Evolutionary conservation across 768 basidiomycete species (phyloP).

Genomic region (Termitomyces sp.): DNA sequence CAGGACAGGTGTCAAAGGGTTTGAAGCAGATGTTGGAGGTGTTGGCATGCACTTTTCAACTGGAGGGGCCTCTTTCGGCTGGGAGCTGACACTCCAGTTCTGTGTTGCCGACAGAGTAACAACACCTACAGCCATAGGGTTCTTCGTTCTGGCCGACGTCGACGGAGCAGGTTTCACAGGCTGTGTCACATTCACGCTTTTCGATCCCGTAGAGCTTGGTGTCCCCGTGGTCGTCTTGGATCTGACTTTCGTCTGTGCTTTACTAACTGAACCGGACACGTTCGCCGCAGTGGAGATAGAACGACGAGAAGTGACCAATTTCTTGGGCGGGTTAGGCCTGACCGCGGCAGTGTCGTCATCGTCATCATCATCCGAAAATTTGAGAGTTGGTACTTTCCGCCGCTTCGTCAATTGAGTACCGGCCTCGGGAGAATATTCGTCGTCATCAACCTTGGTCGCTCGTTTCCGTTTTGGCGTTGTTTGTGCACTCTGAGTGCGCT

Average conservation of each 20-base stretch:
- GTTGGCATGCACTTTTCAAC: neutral
- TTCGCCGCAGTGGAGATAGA: neutral
- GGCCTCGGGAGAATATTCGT: neutral
- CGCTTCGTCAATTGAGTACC: neutral
- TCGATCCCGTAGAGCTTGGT: neutral
- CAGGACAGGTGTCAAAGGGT: neutral
- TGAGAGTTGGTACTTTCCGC: neutral
- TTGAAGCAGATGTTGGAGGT: neutral
- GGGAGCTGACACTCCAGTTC: neutral
- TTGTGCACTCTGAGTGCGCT: neutral
- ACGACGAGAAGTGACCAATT: neutral
- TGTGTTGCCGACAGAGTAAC: neutral
- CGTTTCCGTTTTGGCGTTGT: slow-evolving; percentile 7
- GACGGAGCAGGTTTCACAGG: neutral
- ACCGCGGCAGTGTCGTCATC: neutral
- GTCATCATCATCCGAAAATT: neutral
- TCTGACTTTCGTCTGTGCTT: slow-evolving; percentile 2
- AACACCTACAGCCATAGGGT: neutral
- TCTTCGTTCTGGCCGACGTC: neutral
- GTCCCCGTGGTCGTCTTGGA: neutral
- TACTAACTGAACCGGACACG: neutral
- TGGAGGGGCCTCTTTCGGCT: neutral
- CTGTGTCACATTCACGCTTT: neutral
- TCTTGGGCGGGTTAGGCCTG: neutral
- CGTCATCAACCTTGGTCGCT: neutral